These are phyloP conservation scores for Prunus kanzakura DNA, from an alignment of 306 rosid genomes.

Conservation along the genomic window DNA sequence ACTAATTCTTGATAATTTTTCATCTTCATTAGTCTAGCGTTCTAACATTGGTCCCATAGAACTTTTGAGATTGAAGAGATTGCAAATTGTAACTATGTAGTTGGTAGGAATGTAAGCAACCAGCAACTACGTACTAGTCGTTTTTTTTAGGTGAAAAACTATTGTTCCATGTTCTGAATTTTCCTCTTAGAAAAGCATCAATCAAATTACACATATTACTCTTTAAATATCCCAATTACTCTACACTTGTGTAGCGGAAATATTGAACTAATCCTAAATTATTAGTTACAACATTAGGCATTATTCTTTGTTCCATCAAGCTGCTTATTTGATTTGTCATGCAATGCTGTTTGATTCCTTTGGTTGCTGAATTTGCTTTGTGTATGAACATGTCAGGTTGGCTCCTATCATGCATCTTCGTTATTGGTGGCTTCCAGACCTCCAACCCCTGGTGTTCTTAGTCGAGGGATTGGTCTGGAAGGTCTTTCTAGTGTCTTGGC, in stretches of 20 bases:
- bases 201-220: background rate
- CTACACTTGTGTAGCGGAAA: background rate
- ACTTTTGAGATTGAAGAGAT: background rate
- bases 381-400: conserved; percentile 61
- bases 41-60: background rate
- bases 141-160: background rate
- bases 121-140: background rate
- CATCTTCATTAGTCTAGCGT: background rate
- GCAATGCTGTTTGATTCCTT: conserved; percentile 20
- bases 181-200: background rate
- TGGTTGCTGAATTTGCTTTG: conserved; percentile 31
- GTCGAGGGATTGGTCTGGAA: conserved; percentile 97
- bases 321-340: conserved; percentile 3
- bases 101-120: background rate
- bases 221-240: background rate
- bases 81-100: background rate
- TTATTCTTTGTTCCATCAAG: background rate
- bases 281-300: background rate
- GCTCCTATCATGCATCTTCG: conserved; percentile 95
- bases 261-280: background rate
- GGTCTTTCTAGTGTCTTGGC: conserved; percentile 92
- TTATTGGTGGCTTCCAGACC: conserved; percentile 96
- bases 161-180: background rate
- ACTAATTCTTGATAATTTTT: background rate
- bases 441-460: conserved; percentile 89